Evolutionary conservation across 176 grass and related monocot genomes (phyloP).

Genomic region (Bonia amplexicaulis): DNA sequence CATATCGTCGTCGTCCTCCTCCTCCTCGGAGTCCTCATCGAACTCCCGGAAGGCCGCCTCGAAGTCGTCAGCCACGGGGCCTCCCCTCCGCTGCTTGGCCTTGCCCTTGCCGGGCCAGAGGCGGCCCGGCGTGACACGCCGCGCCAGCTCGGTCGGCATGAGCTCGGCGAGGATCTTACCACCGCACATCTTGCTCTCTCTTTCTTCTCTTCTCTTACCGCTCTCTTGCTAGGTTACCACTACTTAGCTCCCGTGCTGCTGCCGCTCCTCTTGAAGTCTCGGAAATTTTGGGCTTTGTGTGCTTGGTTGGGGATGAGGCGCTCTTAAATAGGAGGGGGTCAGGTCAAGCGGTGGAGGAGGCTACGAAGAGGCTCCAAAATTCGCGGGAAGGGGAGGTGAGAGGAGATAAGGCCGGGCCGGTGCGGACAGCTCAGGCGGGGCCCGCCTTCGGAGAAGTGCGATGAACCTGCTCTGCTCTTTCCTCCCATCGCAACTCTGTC

Average conservation of each 20-base stretch:
- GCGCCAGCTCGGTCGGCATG: conserved; percentile 35
- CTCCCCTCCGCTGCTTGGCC: not conserved
- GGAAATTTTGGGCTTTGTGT: not conserved
- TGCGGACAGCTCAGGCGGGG: not conserved
- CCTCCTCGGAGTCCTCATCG: conserved; percentile 39
- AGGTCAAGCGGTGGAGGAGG: not conserved
- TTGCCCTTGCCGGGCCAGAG: conserved; percentile 23
- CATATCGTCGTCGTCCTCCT: conserved; percentile 14
- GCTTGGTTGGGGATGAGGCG: not conserved
- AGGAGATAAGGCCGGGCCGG: not conserved
- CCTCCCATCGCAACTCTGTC: too few species aligned
- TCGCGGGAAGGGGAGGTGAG: not conserved
- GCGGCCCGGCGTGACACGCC: conserved; percentile 22
- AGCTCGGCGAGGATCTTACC: conserved; percentile 71
- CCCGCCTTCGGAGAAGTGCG: not conserved
- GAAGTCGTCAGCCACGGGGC: conserved; percentile 45
- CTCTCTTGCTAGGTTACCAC: not conserved
- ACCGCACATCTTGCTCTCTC: conserved; percentile 47
- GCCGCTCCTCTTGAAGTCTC: not conserved
- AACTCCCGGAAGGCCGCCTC: conserved; percentile 72
- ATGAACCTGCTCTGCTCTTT: conserved; percentile 15
- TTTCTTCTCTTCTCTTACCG: too few species aligned
- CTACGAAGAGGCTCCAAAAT: conserved; percentile 10
- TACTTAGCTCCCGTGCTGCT: not conserved
- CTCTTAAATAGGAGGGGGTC: conserved; percentile 12